Base-by-base conservation (phyloP, 2,329 filamentous ascomycete species). In the Phaeomoniella chlamydospora region DNA sequence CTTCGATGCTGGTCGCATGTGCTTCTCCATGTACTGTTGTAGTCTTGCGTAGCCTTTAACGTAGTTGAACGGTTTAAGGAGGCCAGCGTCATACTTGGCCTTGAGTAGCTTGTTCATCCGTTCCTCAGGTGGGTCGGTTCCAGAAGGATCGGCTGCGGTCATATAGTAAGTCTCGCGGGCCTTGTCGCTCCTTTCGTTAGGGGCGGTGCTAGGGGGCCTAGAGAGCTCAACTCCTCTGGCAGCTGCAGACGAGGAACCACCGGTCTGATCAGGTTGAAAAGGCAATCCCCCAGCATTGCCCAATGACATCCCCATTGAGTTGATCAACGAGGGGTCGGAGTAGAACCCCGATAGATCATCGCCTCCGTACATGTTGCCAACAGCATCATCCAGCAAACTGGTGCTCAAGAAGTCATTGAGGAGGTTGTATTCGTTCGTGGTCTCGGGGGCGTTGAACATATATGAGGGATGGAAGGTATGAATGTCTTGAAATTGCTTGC, bases 11-110 rank as follows among this genome's bases (percentile, higher is more conserved):
- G 80, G 73, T 36, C 83, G 77, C 54, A 96, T 80, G 53, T 96
- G 79, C 40, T 77, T 75, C 50, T 94, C 86, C 68, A 98, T 87
- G 56, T 94, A 98, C 43, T 80, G 77, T 43, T 86, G 84, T 33
- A 98, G 65, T 18, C 86, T 74, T 9, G 85, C 80, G 56, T 98
- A 98, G 10, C 90, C 90, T 51, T 92, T 93, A 48, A 96, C 84
- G 57, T 98, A 98, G 62, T 96, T 96, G 69, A 98, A 98, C 2
- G 90, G 90, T 52, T 87, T 90, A 39, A 98, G 66, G 50, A 98
- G 69, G 2, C 90, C 90, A 1, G 90, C 90, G 46, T 96, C 87
- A 58, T 94, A 92, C 58, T 98, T 98, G 43, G 90, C 90, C 55
- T 81, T 83, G 38, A 98, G 73, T 4, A 98, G 74, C 47, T 90